Evolutionary conservation across 345 rosid genomes (phyloP).

Genomic region (Eucalyptus tenuipes): DNA sequence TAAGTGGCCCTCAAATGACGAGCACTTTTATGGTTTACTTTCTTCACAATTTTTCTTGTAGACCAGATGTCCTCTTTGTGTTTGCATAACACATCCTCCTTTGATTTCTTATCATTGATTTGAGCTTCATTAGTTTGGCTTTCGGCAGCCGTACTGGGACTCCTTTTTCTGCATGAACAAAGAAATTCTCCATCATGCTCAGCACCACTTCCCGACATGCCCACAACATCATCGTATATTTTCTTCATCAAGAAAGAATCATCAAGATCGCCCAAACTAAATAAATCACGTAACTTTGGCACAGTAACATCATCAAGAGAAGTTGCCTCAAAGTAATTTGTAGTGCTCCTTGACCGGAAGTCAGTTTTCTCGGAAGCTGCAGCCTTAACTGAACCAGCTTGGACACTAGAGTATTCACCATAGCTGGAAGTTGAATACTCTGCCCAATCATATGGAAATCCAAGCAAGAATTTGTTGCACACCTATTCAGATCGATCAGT

Average conservation of each 20-base stretch:
- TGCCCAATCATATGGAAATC: slow-evolving; percentile 42
- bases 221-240: slow-evolving; percentile 4
- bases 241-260: not conserved
- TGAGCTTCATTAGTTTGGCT: not conserved
- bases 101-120: not conserved
- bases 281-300: slow-evolving; percentile 16
- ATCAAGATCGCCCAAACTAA: not conserved
- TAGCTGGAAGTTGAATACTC: not conserved
- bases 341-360: not conserved
- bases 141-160: not conserved
- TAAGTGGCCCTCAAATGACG: not conserved
- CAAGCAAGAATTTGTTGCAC: slow-evolving; percentile 29
- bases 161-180: not conserved
- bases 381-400: not conserved
- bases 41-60: not conserved
- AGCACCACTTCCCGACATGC: not conserved
- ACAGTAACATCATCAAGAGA: slow-evolving; percentile 16
- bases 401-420: not conserved
- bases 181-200: not conserved
- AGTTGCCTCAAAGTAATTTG: not conserved
- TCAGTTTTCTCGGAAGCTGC: not conserved
- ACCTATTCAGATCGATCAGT: slow-evolving; percentile 5
- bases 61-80: not conserved
- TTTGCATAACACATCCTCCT: not conserved
- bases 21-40: not conserved